These are phyloP conservation scores for Xylaria scruposa DNA, from an alignment of 495 filamentous ascomycete species.

Conservation along the genomic window DNA sequence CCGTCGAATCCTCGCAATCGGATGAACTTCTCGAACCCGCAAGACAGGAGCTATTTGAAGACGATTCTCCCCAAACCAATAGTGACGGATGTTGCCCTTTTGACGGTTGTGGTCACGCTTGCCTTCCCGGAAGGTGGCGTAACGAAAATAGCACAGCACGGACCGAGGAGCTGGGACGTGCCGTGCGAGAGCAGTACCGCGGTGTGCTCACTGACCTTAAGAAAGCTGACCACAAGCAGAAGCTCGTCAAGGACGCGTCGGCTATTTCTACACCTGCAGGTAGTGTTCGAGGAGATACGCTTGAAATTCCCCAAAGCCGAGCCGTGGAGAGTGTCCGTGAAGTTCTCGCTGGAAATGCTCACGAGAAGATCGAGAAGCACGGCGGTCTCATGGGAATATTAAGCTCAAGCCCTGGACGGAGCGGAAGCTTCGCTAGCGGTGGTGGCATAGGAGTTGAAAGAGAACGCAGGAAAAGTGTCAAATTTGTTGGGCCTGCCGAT, in stretches of 20 bases:
- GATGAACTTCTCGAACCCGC: conserved; percentile 21
- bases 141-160: conserved; percentile 49
- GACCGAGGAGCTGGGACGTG: conserved; percentile 51
- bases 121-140: conserved; percentile 67
- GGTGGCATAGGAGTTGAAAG: conserved; percentile 36
- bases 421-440: conserved; percentile 15
- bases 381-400: conserved; percentile 43
- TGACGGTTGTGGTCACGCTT: conserved; percentile 75
- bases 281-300: conserved; percentile 40
- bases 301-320: conserved; percentile 57
- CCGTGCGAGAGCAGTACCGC: conserved; percentile 50
- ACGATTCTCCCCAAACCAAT: conserved; percentile 47
- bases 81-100: conserved; percentile 77
- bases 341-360: conserved; percentile 37
- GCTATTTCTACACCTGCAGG: conserved; percentile 20
- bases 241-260: conserved; percentile 9
- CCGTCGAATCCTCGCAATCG: conserved; percentile 32
- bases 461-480: conserved; percentile 63
- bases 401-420: conserved; percentile 52
- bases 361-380: conserved; percentile 23
- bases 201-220: conserved; percentile 33
- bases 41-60: conserved; percentile 37
- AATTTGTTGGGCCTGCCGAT: conserved; percentile 50
- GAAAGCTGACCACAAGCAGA: conserved; percentile 32
- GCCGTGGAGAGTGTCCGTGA: conserved; percentile 61